Evolutionary conservation across 306 rosid genomes (phyloP).

Genomic region (Cajanus cajan): DNA sequence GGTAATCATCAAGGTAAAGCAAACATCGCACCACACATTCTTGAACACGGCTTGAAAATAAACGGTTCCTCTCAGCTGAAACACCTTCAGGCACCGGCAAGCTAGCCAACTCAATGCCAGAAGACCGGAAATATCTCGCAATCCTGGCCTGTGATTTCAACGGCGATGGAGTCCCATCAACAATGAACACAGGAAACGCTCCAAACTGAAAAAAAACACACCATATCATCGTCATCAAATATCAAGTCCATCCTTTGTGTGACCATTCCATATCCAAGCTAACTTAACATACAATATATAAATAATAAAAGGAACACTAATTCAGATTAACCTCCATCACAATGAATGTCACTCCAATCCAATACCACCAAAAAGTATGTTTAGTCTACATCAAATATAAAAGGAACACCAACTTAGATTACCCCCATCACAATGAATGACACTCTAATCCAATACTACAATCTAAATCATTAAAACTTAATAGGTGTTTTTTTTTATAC

Average conservation of each 20-base stretch:
- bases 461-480: neutral
- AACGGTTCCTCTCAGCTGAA: conserved; percentile 63
- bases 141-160: conserved; percentile 73
- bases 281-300: neutral
- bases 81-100: conserved; percentile 58
- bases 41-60: conserved; percentile 61
- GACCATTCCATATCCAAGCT: neutral
- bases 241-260: neutral
- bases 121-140: conserved; percentile 58
- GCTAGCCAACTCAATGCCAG: conserved; percentile 63
- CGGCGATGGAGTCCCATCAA: conserved; percentile 83
- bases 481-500: too few relatives aligned
- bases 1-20: conserved; percentile 19
- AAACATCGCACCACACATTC: conserved; percentile 77
- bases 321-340: neutral
- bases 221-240: conserved; percentile 23
- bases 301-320: neutral
- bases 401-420: neutral
- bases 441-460: neutral
- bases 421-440: neutral
- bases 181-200: conserved; percentile 78
- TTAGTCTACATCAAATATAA: neutral
- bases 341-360: neutral
- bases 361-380: neutral
- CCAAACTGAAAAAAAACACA: conserved; percentile 68